Evolutionary conservation across 495 filamentous ascomycete species (phyloP).

Genomic region (Jackrogersella minutella): DNA sequence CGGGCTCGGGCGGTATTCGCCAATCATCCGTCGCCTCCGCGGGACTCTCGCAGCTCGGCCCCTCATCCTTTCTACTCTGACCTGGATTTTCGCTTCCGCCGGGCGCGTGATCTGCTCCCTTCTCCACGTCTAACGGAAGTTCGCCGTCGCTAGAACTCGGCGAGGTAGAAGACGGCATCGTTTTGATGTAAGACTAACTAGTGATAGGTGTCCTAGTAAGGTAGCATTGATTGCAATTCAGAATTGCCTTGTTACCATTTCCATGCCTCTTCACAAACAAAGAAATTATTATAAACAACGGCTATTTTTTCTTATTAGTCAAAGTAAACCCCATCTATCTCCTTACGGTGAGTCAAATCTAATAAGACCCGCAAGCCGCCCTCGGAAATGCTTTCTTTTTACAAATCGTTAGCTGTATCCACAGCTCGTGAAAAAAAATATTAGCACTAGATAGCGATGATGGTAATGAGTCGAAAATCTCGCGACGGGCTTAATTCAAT

Average conservation of each 20-base stretch:
- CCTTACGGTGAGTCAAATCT: not conserved
- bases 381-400: conserved; percentile 2
- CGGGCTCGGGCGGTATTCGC: conserved; percentile 34
- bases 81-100: not conserved
- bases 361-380: conserved; percentile 1
- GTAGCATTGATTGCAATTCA: not conserved
- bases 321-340: too few relatives aligned
- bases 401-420: conserved; percentile 1
- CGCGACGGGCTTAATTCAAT: too few relatives aligned
- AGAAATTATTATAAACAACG: too few relatives aligned
- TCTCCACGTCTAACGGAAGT: conserved; percentile 39
- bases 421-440: not conserved
- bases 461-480: conserved; percentile 5
- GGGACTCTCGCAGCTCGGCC: not conserved
- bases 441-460: not conserved
- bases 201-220: not conserved
- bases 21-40: conserved; percentile 26
- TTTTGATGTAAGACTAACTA: conserved; percentile 1
- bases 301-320: not conserved
- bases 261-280: too few relatives aligned
- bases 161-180: conserved; percentile 29
- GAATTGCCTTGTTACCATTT: not conserved
- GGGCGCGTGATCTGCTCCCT: conserved; percentile 4
- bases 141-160: conserved; percentile 38
- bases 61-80: conserved; percentile 14